A percentile compares a stretch with the other conserved stretches of the same genome.
Conservation (phyloP, 140 eudicot genomes). For the Oenanthe javanica region DNA sequence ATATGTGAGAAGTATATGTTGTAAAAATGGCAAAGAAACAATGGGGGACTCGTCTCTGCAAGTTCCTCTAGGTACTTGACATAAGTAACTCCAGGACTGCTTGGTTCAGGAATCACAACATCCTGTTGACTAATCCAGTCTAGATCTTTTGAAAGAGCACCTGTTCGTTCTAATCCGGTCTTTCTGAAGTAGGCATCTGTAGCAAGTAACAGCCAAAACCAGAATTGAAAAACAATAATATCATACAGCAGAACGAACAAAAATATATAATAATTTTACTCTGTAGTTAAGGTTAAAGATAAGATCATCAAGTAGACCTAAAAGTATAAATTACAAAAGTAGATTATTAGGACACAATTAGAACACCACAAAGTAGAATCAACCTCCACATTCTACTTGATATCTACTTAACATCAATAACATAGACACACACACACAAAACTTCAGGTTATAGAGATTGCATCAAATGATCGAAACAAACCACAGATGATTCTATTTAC, state of each 20-base stretch:
- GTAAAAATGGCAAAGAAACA: slow-evolving; percentile 79
- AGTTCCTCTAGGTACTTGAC: slow-evolving; percentile 46
- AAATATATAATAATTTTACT: neutral
- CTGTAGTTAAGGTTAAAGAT: neutral
- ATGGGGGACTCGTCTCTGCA: slow-evolving; percentile 34
- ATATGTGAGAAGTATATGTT: slow-evolving; percentile 85
- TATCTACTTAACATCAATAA: neutral
- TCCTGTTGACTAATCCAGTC: slow-evolving; percentile 47
- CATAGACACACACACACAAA: neutral
- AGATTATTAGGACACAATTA: neutral
- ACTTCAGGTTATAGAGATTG: neutral
- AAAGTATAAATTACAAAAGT: neutral
- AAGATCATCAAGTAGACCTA: neutral
- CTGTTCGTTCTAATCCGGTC: slow-evolving; percentile 55
- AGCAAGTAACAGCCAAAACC: neutral
- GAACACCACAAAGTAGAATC: neutral
- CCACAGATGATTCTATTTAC: neutral
- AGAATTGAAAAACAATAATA: slow-evolving; percentile 9
- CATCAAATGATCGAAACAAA: no score
- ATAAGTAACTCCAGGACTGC: slow-evolving; percentile 44
- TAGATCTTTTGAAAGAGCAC: slow-evolving; percentile 34
- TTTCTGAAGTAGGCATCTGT: slow-evolving; percentile 71
- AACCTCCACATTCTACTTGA: neutral
- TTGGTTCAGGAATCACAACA: slow-evolving; percentile 44
- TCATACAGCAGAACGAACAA: neutral